Percentiles rank a stretch among this genome's conserved stretches.
These are phyloP conservation scores for Coniochaeta sp. DNA, from an alignment of 2,329 filamentous ascomycete species.

Conservation along the genomic window DNA sequence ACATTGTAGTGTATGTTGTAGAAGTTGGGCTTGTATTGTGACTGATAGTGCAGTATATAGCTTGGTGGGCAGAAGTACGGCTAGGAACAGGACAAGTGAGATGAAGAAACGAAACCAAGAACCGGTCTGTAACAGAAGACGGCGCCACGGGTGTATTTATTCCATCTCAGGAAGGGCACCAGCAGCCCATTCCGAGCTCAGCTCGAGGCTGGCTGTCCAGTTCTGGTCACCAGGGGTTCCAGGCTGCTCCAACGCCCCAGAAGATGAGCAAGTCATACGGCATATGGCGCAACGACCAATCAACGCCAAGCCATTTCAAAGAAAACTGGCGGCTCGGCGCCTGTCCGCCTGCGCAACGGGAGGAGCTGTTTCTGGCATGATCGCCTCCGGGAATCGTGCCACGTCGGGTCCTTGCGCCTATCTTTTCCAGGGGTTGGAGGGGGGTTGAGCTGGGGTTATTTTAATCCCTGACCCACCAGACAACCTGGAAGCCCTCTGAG, in stretches of 20 bases:
- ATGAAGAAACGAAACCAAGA: not conserved
- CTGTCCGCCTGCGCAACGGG: too few relatives aligned
- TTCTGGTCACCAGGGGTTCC: not conserved
- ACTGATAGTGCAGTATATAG: not conserved
- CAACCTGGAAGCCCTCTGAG: too few relatives aligned
- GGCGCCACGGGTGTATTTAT: not conserved
- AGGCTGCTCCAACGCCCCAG: not conserved
- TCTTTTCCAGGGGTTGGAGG: not conserved
- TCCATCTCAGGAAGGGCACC: not conserved
- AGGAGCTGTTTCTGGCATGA: constrained; percentile 22
- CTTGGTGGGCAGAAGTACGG: too few relatives aligned
- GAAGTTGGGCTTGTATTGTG: constrained; percentile 1
- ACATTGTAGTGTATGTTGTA: constrained; percentile 29
- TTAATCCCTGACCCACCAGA: too few relatives aligned
- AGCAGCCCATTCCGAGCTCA: too few relatives aligned
- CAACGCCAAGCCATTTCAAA: constrained; percentile 13
- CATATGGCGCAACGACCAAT: constrained; percentile 12
- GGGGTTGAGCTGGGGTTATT: not conserved
- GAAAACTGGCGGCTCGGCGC: constrained; percentile 4
- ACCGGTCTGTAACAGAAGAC: not conserved
- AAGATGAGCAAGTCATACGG: not conserved
- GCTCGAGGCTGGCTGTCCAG: too few relatives aligned
- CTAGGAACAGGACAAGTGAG: constrained; percentile 3
- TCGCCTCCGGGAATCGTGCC: constrained; percentile 5
- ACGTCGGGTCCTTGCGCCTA: not conserved